Conservation (phyloP, 805 yeast genomes). For the Wickerhamiella nectarea region DNA sequence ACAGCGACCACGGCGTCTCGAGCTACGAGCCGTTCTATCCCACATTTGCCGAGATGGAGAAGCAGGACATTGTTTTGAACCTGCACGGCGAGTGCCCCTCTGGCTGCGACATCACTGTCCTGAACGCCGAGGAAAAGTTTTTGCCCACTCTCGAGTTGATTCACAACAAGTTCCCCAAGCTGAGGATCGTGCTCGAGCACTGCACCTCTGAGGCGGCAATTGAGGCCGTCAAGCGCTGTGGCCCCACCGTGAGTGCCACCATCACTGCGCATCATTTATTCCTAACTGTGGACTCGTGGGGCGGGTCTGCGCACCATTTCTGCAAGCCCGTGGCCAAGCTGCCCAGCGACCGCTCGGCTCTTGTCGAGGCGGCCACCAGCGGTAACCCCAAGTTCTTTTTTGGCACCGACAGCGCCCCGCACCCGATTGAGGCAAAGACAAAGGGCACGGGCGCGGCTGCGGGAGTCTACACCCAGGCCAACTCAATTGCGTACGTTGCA, state of each 20-base stretch:
- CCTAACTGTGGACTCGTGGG: slow-evolving; percentile 87
- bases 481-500: slow-evolving; percentile 72
- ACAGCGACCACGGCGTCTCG: slow-evolving; percentile 79
- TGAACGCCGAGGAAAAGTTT: slow-evolving; percentile 88
- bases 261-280: slow-evolving; percentile 92
- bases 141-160: slow-evolving; percentile 75
- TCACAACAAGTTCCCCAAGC: slow-evolving; percentile 69
- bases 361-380: slow-evolving; percentile 76
- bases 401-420: slow-evolving; percentile 98
- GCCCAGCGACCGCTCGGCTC: slow-evolving; percentile 68
- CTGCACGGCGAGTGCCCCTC: slow-evolving; percentile 94
- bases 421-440: slow-evolving; percentile 67
- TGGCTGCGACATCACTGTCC: slow-evolving; percentile 62
- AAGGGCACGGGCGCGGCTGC: slow-evolving; percentile 82
- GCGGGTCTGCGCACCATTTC: slow-evolving; percentile 86
- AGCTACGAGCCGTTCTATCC: slow-evolving; percentile 85
- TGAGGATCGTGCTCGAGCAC: slow-evolving; percentile 82
- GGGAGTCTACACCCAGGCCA: slow-evolving; percentile 90
- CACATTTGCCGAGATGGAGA: slow-evolving; percentile 76
- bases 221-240: slow-evolving; percentile 57
- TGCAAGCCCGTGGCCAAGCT: slow-evolving; percentile 97
- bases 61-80: slow-evolving; percentile 62
- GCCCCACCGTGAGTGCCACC: slow-evolving; percentile 72
- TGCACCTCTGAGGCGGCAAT: slow-evolving; percentile 88
- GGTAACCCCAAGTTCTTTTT: slow-evolving; percentile 89